Base-by-base conservation (phyloP, 345 rosid genomes). In the Brassica cretica region DNA sequence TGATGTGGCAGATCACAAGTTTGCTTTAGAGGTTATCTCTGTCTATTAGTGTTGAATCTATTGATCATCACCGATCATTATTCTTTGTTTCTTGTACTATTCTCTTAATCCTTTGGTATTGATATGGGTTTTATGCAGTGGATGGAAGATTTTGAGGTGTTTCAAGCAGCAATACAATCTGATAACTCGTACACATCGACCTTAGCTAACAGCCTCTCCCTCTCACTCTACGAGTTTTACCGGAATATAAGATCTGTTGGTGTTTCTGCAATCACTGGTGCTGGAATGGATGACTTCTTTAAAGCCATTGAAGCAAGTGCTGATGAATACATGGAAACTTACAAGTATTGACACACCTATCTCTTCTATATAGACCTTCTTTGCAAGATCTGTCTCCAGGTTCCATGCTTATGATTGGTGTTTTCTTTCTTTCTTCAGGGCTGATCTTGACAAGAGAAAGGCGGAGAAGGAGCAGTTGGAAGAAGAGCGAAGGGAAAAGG, bases 101-200 rank as follows among this genome's bases (percentile, higher is more conserved):
- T 18, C 25, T n/a, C 70, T 0, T 79, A 66, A 19, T 64, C 41
- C 15, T 72, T 60, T 58, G 44, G 75, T 35, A 25, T 66, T 12
- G 24, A n/a, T 51, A 27, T 72, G 64, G 55, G 63, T 66, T 61
- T 44, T 60, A 15, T 64, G 77, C 86, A 91, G 97, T 91, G 97
- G 97, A 89, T 91, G 92, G 83, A 87, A 78, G 97, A 91, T 80
- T 91, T 88, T 25, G 91, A 91, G 68, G 88, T 87, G 21, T 91
- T 91, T 77, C 94, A 91, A 73, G 86, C 89, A 6, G 94, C 94
- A 16, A 18, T 84, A 29, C 84, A 82, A 76, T 70, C 87, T n/a
- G 97, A 91, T 83, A 66, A 82, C 46, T 83, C 97, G 0, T 85
- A 89, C 81, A 53, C 89, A 4, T 78, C 97, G n/a, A 84, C 90